These are phyloP conservation scores for Viola odorata DNA, from an alignment of 345 rosid species.

Conservation along the genomic window DNA sequence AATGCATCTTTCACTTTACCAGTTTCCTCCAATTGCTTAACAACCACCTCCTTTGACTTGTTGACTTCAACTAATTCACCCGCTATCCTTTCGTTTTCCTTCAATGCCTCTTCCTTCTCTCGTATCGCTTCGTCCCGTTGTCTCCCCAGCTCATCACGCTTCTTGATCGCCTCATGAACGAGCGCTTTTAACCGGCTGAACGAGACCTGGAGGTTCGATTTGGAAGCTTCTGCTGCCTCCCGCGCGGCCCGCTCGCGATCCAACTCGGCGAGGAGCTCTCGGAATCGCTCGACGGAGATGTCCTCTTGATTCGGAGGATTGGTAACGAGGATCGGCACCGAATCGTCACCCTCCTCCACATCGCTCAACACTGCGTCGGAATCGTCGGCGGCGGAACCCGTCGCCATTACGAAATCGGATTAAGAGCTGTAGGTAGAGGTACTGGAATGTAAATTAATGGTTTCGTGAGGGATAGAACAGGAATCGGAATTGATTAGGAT, in stretches of 20 bases:
- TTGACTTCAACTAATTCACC: constrained; percentile 45
- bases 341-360: constrained; percentile 79
- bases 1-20: constrained; percentile 54
- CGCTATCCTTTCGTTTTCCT: constrained; percentile 37
- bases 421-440: background rate
- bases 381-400: constrained; percentile 49
- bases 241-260: constrained; percentile 90
- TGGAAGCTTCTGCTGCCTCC: constrained; percentile 62
- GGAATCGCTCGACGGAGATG: constrained; percentile 42
- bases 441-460: background rate
- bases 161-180: constrained; percentile 78
- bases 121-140: constrained; percentile 73
- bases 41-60: constrained; percentile 45
- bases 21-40: constrained; percentile 52
- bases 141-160: constrained; percentile 68
- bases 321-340: constrained; percentile 38
- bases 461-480: background rate
- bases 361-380: constrained; percentile 82
- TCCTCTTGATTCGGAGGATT: constrained; percentile 35
- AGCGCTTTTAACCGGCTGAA: constrained; percentile 67
- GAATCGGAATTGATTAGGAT: background rate
- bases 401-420: background rate
- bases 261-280: constrained; percentile 66
- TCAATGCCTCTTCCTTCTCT: constrained; percentile 57
- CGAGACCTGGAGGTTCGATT: constrained; percentile 54